These are phyloP conservation scores for Myxozyma monticola DNA, from an alignment of 805 yeast genomes.

Conservation along the genomic window DNA sequence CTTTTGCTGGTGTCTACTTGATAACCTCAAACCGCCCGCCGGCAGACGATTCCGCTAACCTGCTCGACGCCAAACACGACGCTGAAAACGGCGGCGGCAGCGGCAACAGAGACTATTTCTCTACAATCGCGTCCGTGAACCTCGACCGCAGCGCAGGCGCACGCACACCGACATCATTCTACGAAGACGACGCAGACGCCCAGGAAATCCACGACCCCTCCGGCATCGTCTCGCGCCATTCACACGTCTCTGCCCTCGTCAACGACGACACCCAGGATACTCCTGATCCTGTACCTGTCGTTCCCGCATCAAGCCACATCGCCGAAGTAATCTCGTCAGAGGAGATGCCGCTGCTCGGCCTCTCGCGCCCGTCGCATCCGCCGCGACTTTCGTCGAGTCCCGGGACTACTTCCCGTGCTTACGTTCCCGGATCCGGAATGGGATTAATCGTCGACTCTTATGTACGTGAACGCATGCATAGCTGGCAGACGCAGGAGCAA, in stretches of 20 bases:
- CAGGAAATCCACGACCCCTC: constrained; percentile 22
- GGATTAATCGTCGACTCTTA: constrained; percentile 29
- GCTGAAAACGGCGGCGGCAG: too few relatives aligned
- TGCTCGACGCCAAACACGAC: not conserved
- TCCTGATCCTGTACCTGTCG: not conserved
- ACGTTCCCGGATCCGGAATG: constrained; percentile 30
- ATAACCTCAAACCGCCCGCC: constrained; percentile 35
- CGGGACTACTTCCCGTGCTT: constrained; percentile 23
- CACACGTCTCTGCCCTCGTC: constrained; percentile 1
- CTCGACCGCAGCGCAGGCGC: constrained; percentile 23
- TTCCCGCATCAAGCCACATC: too few relatives aligned
- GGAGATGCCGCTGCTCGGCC: not conserved
- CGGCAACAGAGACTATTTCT: constrained; percentile 19
- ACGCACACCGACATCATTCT: constrained; percentile 24
- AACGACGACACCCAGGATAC: not conserved
- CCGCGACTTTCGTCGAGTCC: constrained; percentile 17
- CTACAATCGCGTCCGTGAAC: constrained; percentile 26
- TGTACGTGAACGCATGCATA: constrained; percentile 26
- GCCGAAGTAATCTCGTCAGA: not conserved
- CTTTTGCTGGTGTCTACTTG: constrained; percentile 47
- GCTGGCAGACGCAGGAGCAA: constrained; percentile 21
- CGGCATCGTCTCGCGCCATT: constrained; percentile 4
- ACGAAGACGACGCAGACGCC: constrained; percentile 29
- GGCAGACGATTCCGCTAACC: not conserved
- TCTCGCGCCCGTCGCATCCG: too few relatives aligned